Evolutionary conservation across 257 asterid species (phyloP).

Genomic region (Eustoma russellianum): DNA sequence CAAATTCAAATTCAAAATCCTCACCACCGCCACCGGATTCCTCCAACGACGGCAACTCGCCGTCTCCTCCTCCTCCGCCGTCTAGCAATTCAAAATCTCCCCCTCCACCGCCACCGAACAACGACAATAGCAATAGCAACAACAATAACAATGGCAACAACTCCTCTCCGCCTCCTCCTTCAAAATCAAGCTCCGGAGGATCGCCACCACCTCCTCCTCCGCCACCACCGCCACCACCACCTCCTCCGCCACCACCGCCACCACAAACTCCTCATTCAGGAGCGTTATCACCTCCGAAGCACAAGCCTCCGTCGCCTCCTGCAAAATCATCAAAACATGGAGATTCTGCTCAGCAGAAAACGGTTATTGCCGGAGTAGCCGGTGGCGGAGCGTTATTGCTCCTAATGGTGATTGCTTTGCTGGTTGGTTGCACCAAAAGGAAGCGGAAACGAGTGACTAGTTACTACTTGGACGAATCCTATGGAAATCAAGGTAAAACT

Average conservation of each 20-base stretch:
- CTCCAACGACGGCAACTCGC: background rate
- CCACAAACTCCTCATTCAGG: background rate
- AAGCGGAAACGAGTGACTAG: slow-evolving; percentile 37
- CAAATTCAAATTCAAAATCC: no score
- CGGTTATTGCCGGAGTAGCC: slow-evolving; percentile 43
- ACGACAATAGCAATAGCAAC: background rate
- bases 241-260: slow-evolving; percentile 8
- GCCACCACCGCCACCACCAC: slow-evolving; percentile 19
- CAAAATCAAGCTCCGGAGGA: slow-evolving; percentile 9
- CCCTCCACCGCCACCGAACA: slow-evolving; percentile 12
- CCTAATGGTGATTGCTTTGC: slow-evolving; percentile 26
- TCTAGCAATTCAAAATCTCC: slow-evolving; percentile 5
- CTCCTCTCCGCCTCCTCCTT: slow-evolving; percentile 16
- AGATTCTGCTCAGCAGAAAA: slow-evolving; percentile 15
- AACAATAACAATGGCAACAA: background rate
- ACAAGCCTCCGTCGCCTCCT: slow-evolving; percentile 13
- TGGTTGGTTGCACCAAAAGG: slow-evolving; percentile 28
- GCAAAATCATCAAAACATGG: slow-evolving; percentile 3
- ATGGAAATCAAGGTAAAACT: slow-evolving; percentile 29
- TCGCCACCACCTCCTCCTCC: slow-evolving; percentile 9
- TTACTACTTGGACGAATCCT: slow-evolving; percentile 42
- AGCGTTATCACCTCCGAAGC: slow-evolving; percentile 14
- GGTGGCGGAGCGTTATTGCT: slow-evolving; percentile 50
- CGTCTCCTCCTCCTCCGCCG: background rate
- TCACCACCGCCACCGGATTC: slow-evolving; percentile 4